A percentile compares a stretch with the other conserved stretches of the same genome.
These are phyloP conservation scores for Vitis amurensis DNA, from an alignment of 164 flowering plant genomes.

Conservation along the genomic window DNA sequence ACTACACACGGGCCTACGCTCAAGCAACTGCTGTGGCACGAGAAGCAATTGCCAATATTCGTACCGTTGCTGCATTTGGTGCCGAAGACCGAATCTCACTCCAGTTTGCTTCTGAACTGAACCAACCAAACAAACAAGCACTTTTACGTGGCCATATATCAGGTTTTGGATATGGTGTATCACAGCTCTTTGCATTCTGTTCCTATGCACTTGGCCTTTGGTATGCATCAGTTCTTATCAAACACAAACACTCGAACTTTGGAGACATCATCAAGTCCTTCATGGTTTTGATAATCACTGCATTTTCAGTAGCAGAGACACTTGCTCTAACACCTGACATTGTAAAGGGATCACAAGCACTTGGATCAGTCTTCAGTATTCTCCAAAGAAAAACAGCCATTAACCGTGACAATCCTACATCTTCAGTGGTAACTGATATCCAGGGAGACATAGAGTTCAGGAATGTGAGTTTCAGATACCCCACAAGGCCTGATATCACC, in stretches of 20 bases:
- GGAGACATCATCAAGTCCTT: constrained; percentile 67
- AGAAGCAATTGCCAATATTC: constrained; percentile 73
- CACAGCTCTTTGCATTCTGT: constrained; percentile 57
- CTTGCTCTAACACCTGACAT: constrained; percentile 71
- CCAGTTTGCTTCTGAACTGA: constrained; percentile 47
- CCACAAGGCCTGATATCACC: constrained; percentile 56
- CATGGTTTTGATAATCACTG: constrained; percentile 67
- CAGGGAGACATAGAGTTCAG: constrained; percentile 61
- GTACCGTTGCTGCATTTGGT: constrained; percentile 75
- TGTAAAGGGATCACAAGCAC: constrained; percentile 65
- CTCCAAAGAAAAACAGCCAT: constrained; percentile 58
- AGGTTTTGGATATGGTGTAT: constrained; percentile 66
- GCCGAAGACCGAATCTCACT: constrained; percentile 50
- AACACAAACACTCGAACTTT: constrained; percentile 44
- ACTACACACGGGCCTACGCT: constrained; percentile 49
- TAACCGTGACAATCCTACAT: constrained; percentile 38
- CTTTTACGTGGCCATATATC: constrained; percentile 68
- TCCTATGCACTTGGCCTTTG: constrained; percentile 78
- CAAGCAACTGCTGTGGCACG: constrained; percentile 65
- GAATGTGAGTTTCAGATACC: constrained; percentile 64
- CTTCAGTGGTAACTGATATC: constrained; percentile 34
- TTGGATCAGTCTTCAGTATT: constrained; percentile 58
- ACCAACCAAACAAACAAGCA: constrained; percentile 48
- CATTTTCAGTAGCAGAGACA: constrained; percentile 70
- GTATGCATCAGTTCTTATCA: constrained; percentile 68